These are phyloP conservation scores for Tolypocladium paradoxum DNA, from an alignment of 2,329 filamentous ascomycete genomes.

Conservation along the genomic window DNA sequence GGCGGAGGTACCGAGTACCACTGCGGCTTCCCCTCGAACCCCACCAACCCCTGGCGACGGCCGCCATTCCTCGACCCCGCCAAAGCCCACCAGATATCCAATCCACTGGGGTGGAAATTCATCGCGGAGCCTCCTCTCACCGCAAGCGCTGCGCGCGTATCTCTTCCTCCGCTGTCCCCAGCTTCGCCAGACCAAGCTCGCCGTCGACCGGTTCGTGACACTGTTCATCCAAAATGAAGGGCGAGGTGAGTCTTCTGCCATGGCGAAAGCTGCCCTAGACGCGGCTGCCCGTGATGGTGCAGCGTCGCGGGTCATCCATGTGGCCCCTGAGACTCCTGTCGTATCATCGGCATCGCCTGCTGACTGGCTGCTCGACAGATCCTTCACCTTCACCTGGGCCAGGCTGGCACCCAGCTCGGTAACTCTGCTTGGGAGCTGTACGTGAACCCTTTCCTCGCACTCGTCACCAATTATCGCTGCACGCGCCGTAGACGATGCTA, in stretches of 20 bases:
- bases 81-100: neutral
- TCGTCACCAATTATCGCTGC: neutral
- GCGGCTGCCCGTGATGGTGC: neutral
- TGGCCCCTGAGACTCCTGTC: constrained; percentile 1
- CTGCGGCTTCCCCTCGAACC: neutral
- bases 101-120: constrained; percentile 14
- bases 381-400: constrained; percentile 53
- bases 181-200: constrained; percentile 9
- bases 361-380: constrained; percentile 29
- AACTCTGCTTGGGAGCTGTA: constrained; percentile 71
- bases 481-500: constrained; percentile 5
- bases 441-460: constrained; percentile 24
- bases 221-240: constrained; percentile 37
- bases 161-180: constrained; percentile 10
- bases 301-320: neutral
- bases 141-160: constrained; percentile 25
- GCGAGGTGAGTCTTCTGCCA: constrained; percentile 34
- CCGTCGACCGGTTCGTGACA: constrained; percentile 8
- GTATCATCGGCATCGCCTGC: constrained; percentile 1
- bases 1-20: constrained; percentile 2
- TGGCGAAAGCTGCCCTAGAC: neutral
- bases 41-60: constrained; percentile 1
- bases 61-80: neutral
- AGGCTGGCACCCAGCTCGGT: constrained; percentile 64
- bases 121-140: constrained; percentile 20